Evolutionary conservation across 495 filamentous ascomycete genomes (phyloP).

Genomic region (Parmelia sp.): DNA sequence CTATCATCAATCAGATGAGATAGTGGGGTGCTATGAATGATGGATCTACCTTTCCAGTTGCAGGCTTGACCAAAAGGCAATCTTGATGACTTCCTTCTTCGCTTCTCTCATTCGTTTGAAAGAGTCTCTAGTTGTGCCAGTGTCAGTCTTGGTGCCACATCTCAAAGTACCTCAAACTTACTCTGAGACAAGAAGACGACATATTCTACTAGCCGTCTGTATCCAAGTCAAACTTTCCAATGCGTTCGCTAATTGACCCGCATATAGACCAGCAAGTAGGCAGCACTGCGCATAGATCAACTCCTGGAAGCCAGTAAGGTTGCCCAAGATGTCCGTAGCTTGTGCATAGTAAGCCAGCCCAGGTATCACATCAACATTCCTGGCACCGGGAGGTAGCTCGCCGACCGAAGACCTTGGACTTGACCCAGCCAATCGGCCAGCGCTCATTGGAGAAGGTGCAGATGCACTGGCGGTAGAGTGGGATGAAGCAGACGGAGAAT

Average conservation of each 20-base stretch:
- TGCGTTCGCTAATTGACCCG: conserved; percentile 78
- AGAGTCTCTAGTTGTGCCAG: conserved; percentile 2
- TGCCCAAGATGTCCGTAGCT: conserved; percentile 81
- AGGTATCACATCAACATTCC: conserved; percentile 83
- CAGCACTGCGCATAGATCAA: conserved; percentile 78
- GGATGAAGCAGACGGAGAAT: conserved; percentile 24
- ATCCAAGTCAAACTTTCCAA: conserved; percentile 91
- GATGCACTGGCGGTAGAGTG: conserved; percentile 26
- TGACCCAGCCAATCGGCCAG: conserved; percentile 7
- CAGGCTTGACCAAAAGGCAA: conserved; percentile 90
- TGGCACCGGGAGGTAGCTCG: conserved; percentile 25
- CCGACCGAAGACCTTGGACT: conserved; percentile 23
- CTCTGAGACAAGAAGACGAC: conserved; percentile 73
- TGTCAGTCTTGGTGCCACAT: not conserved
- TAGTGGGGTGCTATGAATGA: not conserved
- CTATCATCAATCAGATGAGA: conserved; percentile 36
- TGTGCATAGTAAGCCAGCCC: conserved; percentile 83
- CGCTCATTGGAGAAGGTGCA: conserved; percentile 27
- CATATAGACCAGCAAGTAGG: conserved; percentile 81
- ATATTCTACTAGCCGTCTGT: conserved; percentile 64
- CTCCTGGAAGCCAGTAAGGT: conserved; percentile 67
- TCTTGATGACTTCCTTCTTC: conserved; percentile 53
- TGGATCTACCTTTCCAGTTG: conserved; percentile 76
- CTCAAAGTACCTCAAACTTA: conserved; percentile 38
- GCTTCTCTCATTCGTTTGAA: conserved; percentile 27